Evolutionary conservation across 2,329 filamentous ascomycete species (phyloP), one percentile per base, ranked within the genome.

Genomic region (Dactylonectria estremocensis): DNA sequence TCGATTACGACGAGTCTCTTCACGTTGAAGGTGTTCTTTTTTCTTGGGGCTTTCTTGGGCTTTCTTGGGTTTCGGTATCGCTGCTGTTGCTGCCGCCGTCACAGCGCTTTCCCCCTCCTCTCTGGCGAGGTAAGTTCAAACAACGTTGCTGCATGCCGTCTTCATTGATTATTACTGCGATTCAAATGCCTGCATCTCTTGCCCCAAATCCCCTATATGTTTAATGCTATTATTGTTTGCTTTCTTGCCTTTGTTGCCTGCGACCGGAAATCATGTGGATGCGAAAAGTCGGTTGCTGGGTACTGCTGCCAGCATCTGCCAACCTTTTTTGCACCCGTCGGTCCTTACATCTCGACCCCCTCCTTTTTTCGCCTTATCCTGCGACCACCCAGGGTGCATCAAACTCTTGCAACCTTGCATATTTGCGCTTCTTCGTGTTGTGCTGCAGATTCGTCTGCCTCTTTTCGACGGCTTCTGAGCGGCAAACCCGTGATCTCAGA

Each of bases 71-170:
- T 55, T 71, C 54, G 37, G 61, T 56, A 60, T 67, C 59, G 58
- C 53, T 69, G 64, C 62, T 72, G 70, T 59, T 66, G 72, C 67
- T 62, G 54, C 66, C 64, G 70, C 66, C 57, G 40, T 43, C 40
- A 64, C 64, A 49, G 52, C 40, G 31, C 60, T 67, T 68, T 52
- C 48, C 22, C 62, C 48, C 48, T 28, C 70, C 64, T 28, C 70
- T 61, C 50, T 61, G 57, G 64, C 63, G 64, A 74, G 71, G 72
- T 75, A 50, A 75, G 72, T 75, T 56, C 64, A 35, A 53, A 60
- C 59, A 65, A 69, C 69, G 48, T 64, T 70, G 49, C 58, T 63
- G 66, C 64, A 28, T 63, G 45, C 33, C 59, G 48, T 66, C 72
- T 49, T 60, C 64, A 37, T 31, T 57, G 28, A n/a, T 61, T 45